Base-by-base conservation (phyloP, 192 early-diverging fungal species). In the Rhizophagus clarus region DNA sequence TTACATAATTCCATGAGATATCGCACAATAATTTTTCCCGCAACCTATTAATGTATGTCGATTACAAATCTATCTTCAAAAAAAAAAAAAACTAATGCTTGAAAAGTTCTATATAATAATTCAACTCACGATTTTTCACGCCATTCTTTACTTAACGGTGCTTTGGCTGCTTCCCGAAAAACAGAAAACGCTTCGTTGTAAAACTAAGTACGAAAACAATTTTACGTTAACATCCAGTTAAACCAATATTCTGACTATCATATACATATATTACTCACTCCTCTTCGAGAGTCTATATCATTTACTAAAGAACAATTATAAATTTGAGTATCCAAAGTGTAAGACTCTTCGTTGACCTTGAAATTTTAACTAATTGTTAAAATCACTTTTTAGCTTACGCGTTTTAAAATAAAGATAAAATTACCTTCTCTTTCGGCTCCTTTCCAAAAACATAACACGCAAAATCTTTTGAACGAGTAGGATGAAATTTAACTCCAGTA, bases 401-500 rank as follows among this genome's bases (percentile, higher is more conserved):
- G 26, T 67, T 31, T 32, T 2, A 31, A 5, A 31, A 32, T 20
- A 67, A 67, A 31, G 15, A 31, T 20, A 34, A 14, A 17, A 24
- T 29, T 67, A 29, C 64, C 28, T 70, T 40, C n/a, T 70, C 68
- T 11, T 42, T 34, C 31, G 68, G 68, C 11, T 34, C 32, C 22
- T 70, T 70, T 70, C 68, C 68, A 34, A 42, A 42, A 20, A 70
- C 34, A 70, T 70, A 70, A 70, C 68, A 70, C 20, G n/a, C 15
- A n/a, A 70, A 70, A 42, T 40, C 34, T 22, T 70, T 40, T 70
- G 22, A n/a, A 70, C 32, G 37, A 42, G 17, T 70, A 5, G 68
- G 68, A 2, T 37, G 14, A n/a, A 70, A 70, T 40, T 70, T 70
- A 9, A n/a, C 68, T 12, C 68, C 68, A 17, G 37, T n/a, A 15